These are phyloP conservation scores for Fusarium gaditjirri DNA, from an alignment of 2,329 filamentous ascomycete species.

Conservation along the genomic window DNA sequence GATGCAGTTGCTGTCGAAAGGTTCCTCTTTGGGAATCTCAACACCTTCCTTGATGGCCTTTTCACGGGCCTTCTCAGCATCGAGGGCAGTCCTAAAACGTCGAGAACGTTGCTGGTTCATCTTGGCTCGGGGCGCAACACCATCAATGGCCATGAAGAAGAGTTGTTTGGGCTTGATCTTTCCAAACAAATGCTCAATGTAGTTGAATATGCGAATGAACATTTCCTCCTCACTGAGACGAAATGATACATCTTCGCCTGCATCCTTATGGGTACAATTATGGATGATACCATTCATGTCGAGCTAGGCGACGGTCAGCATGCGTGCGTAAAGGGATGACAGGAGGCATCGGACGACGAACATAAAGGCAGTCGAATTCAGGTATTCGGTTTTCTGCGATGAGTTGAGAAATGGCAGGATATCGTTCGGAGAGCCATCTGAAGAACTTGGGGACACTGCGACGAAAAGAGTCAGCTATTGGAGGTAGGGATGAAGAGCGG, in stretches of 20 bases:
- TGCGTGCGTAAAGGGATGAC: constrained; percentile 11
- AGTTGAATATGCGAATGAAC: constrained; percentile 99
- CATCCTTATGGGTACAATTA: constrained; percentile 98
- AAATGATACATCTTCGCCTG: constrained; percentile 84
- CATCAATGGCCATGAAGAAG: constrained; percentile 99
- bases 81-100: constrained; percentile 92
- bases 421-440: constrained; percentile 98
- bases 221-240: constrained; percentile 97
- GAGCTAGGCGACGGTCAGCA: constrained; percentile 60
- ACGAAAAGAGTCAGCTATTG: constrained; percentile 28
- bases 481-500: background rate
- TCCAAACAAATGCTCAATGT: constrained; percentile 97
- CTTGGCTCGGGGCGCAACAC: constrained; percentile 96
- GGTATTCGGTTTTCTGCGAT: constrained; percentile 99
- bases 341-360: constrained; percentile 52
- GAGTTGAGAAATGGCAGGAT: constrained; percentile 97
- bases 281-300: constrained; percentile 99
- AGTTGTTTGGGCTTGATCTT: constrained; percentile 99
- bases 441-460: constrained; percentile 86
- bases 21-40: constrained; percentile 92
- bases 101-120: constrained; percentile 99
- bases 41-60: constrained; percentile 91
- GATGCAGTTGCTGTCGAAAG: constrained; percentile 99
- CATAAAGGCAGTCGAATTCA: constrained; percentile 97
- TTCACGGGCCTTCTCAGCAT: constrained; percentile 88